Evolutionary conservation across 495 filamentous ascomycete species (phyloP), one percentile per base, ranked within the genome.

Genomic region (Daldinia decipiens): DNA sequence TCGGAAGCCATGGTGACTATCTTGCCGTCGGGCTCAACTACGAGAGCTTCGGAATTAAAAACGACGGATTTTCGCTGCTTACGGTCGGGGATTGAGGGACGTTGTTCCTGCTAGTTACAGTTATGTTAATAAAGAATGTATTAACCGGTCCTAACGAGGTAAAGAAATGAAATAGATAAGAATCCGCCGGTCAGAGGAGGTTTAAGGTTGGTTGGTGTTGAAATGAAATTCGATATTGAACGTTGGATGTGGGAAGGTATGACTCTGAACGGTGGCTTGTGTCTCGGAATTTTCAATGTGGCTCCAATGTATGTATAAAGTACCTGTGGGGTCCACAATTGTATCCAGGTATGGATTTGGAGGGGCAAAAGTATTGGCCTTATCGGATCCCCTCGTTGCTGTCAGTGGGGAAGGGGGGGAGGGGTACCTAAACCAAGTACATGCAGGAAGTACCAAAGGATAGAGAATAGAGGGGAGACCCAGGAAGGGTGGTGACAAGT

Each of bases 21-120:
- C 79, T 88, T 86, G 62, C 94, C 94, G 84, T 95, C 91, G 76
- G 87, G 87, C 82, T 95, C 90, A 73, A 96, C 92, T 74, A 96
- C 89, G 66, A 91, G 88, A 56, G 90, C 84, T 68, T 90, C 92
- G 80, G 94, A 92, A 75, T 88, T 93, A 80, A 97, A 97, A 32
- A 92, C 91, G 72, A 97, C 94, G 36, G 92, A 95, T 78, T 97
- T 97, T 81, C 94, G 92, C 77, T 89, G 87, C 79, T 86, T 89
- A 64, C 82, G 82, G 64, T 84, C 85, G 56, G 77, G 79, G 55
- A 72, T 60, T 17, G 63, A 67, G 24, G 70, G 73, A 26, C 65
- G 72, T 27, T 54, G 61, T 76, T 77, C 71, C 76, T 65, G 55
- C 54, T 51, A 15, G 74, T 83, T 81, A 82, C 73, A 71, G 67